Evolutionary conservation across 1,139 yeast species (phyloP).

Genomic region (Blastobotrys indianensis): DNA sequence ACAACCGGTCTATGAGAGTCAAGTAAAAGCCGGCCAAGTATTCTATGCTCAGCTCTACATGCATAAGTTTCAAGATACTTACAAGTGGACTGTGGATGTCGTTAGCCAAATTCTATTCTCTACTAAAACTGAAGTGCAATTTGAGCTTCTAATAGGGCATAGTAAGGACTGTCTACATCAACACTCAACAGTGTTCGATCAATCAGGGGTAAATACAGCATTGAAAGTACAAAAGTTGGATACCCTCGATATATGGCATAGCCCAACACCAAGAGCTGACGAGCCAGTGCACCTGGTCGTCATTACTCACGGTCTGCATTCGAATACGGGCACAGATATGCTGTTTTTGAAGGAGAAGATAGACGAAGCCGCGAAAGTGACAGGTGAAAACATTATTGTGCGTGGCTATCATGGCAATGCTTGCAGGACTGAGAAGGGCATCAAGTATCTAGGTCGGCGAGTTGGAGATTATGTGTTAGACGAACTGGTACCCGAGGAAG

Average conservation of each 20-base stretch:
- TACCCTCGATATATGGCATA: slow-evolving; percentile 71
- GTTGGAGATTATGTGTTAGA: slow-evolving; percentile 71
- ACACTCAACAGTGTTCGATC: background rate
- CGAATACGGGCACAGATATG: slow-evolving; percentile 87
- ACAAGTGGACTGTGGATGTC: slow-evolving; percentile 82
- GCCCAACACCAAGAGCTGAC: slow-evolving; percentile 43
- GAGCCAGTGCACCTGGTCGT: slow-evolving; percentile 66
- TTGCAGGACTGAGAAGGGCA: slow-evolving; percentile 86
- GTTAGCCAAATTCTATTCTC: slow-evolving; percentile 78
- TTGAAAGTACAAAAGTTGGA: slow-evolving; percentile 49
- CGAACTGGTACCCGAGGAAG: slow-evolving; percentile 41
- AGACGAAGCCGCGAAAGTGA: slow-evolving; percentile 43
- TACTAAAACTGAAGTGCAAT: slow-evolving; percentile 59
- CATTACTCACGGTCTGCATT: slow-evolving; percentile 86
- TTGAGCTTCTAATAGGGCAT: slow-evolving; percentile 60
- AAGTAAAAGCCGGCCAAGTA: slow-evolving; percentile 64
- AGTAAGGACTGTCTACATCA: slow-evolving; percentile 39
- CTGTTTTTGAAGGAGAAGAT: slow-evolving; percentile 76
- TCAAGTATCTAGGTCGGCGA: slow-evolving; percentile 76
- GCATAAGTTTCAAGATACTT: slow-evolving; percentile 42
- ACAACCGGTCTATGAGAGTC: slow-evolving; percentile 71
- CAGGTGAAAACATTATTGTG: slow-evolving; percentile 62
- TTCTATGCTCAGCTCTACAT: slow-evolving; percentile 46
- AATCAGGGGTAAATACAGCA: slow-evolving; percentile 13
- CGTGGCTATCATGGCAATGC: slow-evolving; percentile 80